Conservation (phyloP, 768 basidiomycete species). For the Phallus indusiatus region DNA sequence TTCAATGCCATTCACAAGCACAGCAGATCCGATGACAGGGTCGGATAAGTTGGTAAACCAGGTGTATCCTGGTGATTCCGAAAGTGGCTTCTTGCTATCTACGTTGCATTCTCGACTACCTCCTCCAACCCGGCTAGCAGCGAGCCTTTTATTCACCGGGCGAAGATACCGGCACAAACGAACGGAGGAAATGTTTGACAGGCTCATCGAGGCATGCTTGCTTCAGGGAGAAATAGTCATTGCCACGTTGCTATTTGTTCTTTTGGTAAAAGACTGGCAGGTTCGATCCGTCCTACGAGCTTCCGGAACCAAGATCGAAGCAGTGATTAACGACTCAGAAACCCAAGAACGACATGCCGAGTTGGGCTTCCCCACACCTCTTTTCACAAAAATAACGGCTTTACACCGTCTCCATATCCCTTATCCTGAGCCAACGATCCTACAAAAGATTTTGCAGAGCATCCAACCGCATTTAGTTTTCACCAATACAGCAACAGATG, state of each 20-base stretch:
- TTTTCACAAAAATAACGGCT: background rate
- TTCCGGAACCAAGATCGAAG: background rate
- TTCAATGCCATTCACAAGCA: background rate
- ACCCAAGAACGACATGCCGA: background rate
- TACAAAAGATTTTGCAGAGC: slow-evolving; percentile 3
- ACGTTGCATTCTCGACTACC: background rate
- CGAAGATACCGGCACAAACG: slow-evolving; percentile 46
- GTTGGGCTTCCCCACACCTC: background rate
- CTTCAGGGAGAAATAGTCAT: slow-evolving; percentile 73
- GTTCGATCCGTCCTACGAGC: slow-evolving; percentile 16
- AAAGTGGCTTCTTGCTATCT: background rate
- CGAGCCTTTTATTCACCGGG: slow-evolving; percentile 44
- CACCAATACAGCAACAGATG: background rate
- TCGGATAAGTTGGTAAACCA: background rate
- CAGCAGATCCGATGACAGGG: background rate
- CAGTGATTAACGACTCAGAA: background rate
- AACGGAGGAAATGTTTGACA: slow-evolving; percentile 50
- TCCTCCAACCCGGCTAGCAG: slow-evolving; percentile 36
- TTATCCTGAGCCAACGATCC: background rate
- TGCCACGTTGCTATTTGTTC: slow-evolving; percentile 60
- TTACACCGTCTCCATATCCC: background rate
- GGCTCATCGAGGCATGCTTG: slow-evolving; percentile 53
- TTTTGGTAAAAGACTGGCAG: slow-evolving; percentile 58
- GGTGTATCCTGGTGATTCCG: background rate
- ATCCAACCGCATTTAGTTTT: slow-evolving; percentile 1